Evolutionary conservation across 176 grass and related monocot genomes (phyloP), one percentile per base, ranked within the genome.

Genomic region (Musa itinerans): DNA sequence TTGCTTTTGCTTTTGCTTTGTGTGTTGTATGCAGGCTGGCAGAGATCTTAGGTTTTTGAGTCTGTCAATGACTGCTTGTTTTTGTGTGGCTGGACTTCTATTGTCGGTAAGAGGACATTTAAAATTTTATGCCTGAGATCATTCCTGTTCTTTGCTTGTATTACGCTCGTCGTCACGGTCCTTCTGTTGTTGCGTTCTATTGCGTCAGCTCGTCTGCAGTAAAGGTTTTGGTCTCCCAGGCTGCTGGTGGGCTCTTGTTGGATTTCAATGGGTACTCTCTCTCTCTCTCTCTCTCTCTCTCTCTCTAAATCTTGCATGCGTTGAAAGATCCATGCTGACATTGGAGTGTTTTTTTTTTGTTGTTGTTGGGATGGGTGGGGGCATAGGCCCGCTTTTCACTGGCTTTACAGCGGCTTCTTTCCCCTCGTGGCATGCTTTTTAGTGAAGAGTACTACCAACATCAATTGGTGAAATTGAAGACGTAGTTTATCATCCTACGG

Each of bases 21-120:
- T 67, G 25, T 81, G 66, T 50, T 34, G 15, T 81, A 24, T 80
- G 83, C 81, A 98, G 94, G 90, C 90, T 59, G 94, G 94, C 80
- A 93, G 94, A 66, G 94, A 98, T 83, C 86, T 98, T 53, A 91
- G 76, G 72, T 98, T 83, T 82, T 75, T 98, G 71, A 98, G 94
- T 81, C 80, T 91, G 79, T 98, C 94, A 65, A 98, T 93, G 94
- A 83, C 78, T 79, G 86, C 29, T 63, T 93, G 94, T 76, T 91
- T 98, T 89, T 70, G 77, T 52, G 1, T 87, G 14, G 82, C 90
- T 76, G 81, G 87, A 72, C 26, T 98, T 93, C 58, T 87, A 50
- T 71, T 90, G 68, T 55, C 83, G 90, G 94, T 98, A 93, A 58
- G 84, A 0, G 14, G 63, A 1, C 83, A 77, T 72, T 72, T 11